These are phyloP conservation scores for Kwoniella botswanensis DNA, from an alignment of 768 basidiomycete species.

Conservation along the genomic window DNA sequence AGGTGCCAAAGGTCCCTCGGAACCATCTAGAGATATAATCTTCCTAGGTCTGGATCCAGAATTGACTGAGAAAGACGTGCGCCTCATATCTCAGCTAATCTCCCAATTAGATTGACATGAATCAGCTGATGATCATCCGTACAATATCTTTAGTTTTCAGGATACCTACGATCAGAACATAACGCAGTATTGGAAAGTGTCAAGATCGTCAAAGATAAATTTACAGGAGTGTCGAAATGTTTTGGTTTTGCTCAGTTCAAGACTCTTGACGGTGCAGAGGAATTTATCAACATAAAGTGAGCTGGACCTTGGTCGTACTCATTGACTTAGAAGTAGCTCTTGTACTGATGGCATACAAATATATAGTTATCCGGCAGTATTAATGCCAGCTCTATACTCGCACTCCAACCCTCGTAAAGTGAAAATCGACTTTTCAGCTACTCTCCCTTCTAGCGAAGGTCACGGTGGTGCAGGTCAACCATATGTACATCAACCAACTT, in stretches of 20 bases:
- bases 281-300: slow-evolving; percentile 80
- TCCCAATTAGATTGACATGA: neutral
- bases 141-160: slow-evolving; percentile 60
- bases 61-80: slow-evolving; percentile 89
- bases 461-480: neutral
- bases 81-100: slow-evolving; percentile 27
- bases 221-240: slow-evolving; percentile 93
- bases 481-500: slow-evolving; percentile 13
- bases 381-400: slow-evolving; percentile 87
- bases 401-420: slow-evolving; percentile 82
- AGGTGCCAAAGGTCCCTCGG: slow-evolving; percentile 64
- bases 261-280: slow-evolving; percentile 80
- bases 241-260: slow-evolving; percentile 97
- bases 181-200: slow-evolving; percentile 56
- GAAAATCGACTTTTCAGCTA: slow-evolving; percentile 92
- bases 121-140: slow-evolving; percentile 67
- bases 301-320: slow-evolving; percentile 13
- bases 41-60: slow-evolving; percentile 92
- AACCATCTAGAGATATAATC: slow-evolving; percentile 91
- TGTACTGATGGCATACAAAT: neutral
- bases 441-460: slow-evolving; percentile 19
- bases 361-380: slow-evolving; percentile 76
- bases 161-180: slow-evolving; percentile 53
- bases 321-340: neutral
- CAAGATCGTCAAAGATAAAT: slow-evolving; percentile 95